Conservation (phyloP, 2,329 filamentous ascomycete genomes). For the Aspergillus melleus region DNA sequence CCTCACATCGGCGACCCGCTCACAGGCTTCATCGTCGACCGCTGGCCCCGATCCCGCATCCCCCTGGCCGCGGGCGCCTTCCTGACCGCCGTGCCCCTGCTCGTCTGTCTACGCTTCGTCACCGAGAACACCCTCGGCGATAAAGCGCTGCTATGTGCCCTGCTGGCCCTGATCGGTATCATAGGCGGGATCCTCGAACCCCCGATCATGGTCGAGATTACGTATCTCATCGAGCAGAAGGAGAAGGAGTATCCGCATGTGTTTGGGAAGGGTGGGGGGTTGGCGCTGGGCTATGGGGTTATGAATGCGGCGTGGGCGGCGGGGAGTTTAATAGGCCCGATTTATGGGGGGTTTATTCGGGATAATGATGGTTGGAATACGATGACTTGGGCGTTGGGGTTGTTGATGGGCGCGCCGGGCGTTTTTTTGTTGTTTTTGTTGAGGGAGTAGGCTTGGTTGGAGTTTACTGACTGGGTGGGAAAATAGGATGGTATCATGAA, state of each 20-base stretch:
- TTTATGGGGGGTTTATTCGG: slow-evolving; percentile 53
- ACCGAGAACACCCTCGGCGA: slow-evolving; percentile 57
- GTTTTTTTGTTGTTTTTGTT: background rate
- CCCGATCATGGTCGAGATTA: slow-evolving; percentile 67
- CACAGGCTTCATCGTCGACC: slow-evolving; percentile 31
- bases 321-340: slow-evolving; percentile 53
- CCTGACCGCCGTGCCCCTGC: slow-evolving; percentile 56
- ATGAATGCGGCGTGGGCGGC: slow-evolving; percentile 56
- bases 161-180: slow-evolving; percentile 62
- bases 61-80: slow-evolving; percentile 59
- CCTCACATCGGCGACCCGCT: slow-evolving; percentile 34
- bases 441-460: background rate
- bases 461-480: too few species aligned
- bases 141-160: slow-evolving; percentile 65
- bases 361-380: slow-evolving; percentile 52
- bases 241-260: slow-evolving; percentile 51
- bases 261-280: slow-evolving; percentile 58
- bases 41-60: slow-evolving; percentile 47
- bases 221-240: slow-evolving; percentile 57
- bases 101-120: slow-evolving; percentile 66
- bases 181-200: slow-evolving; percentile 60
- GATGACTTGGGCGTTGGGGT: slow-evolving; percentile 52
- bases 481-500: too few species aligned
- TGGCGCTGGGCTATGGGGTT: slow-evolving; percentile 60
- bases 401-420: background rate